Evolutionary conservation across 306 rosid genomes (phyloP).

Genomic region (Albizia julibrissin): DNA sequence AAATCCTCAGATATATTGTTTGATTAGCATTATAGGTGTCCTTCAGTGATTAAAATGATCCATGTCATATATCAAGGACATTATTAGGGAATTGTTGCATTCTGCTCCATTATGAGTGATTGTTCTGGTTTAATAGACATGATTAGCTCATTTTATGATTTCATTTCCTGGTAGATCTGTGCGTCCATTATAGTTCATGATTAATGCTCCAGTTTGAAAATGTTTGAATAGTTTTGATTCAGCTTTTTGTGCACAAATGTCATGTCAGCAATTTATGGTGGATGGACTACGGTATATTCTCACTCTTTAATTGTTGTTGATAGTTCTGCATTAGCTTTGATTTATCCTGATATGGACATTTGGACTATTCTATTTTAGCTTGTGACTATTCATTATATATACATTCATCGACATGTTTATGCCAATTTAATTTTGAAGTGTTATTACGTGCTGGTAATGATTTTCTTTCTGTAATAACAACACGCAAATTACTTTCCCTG

Average conservation of each 20-base stretch:
- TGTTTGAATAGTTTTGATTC: conserved; percentile 9
- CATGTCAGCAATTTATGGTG: neutral
- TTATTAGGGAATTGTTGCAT: conserved; percentile 55
- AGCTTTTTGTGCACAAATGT: neutral
- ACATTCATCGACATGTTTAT: neutral
- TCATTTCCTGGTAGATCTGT: conserved; percentile 48
- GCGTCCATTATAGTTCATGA: conserved; percentile 32
- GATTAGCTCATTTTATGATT: conserved; percentile 46
- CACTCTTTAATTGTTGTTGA: neutral
- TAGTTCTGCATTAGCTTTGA: neutral
- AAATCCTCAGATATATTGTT: no score
- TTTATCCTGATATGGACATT: neutral
- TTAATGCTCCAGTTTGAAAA: conserved; percentile 1
- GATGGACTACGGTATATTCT: neutral
- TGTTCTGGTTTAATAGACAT: conserved; percentile 59
- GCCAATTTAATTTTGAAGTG: neutral
- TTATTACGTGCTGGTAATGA: neutral
- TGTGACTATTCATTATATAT: neutral
- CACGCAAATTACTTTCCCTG: no score
- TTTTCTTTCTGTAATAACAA: neutral
- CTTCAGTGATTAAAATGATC: no score
- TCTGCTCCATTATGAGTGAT: conserved; percentile 55
- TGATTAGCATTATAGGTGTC: no score
- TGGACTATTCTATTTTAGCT: neutral
- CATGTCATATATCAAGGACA: no score